These are phyloP conservation scores for Hypoxylon perforatum DNA, from an alignment of 495 filamentous ascomycete species.

Conservation along the genomic window DNA sequence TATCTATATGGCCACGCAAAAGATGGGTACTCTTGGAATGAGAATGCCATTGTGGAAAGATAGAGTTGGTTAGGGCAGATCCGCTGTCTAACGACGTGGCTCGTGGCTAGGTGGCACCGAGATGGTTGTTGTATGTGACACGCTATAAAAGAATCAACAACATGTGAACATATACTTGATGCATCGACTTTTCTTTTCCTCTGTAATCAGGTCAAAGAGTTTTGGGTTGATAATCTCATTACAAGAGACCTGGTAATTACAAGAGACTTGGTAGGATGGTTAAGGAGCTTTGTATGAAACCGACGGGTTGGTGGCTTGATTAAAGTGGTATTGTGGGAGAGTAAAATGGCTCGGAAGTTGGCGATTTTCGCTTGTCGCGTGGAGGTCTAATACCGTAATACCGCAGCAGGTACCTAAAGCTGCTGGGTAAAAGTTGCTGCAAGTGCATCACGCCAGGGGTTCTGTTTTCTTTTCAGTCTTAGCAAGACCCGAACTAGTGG, in stretches of 20 bases:
- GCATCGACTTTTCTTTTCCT: too few species aligned
- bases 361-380: slow-evolving; percentile 8
- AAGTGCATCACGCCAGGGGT: slow-evolving; percentile 17
- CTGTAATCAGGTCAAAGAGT: too few species aligned
- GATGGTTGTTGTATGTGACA: not conserved
- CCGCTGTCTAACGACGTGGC: slow-evolving; percentile 29
- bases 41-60: slow-evolving; percentile 1
- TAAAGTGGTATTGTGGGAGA: not conserved
- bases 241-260: not conserved
- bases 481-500: slow-evolving; percentile 26
- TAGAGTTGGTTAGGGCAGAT: not conserved
- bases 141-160: not conserved
- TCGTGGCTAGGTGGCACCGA: slow-evolving; percentile 23
- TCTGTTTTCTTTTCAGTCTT: slow-evolving; percentile 5
- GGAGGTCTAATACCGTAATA: too few species aligned
- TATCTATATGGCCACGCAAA: slow-evolving; percentile 1
- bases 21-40: slow-evolving; percentile 8
- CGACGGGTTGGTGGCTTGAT: not conserved
- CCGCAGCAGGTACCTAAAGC: not conserved
- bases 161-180: not conserved
- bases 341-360: slow-evolving; percentile 14
- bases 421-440: slow-evolving; percentile 4
- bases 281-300: too few species aligned
- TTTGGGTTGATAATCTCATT: too few species aligned
- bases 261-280: not conserved